Base-by-base conservation (phyloP, 2,329 filamentous ascomycete genomes). In the Ceratocystiopsis brevicomis region DNA sequence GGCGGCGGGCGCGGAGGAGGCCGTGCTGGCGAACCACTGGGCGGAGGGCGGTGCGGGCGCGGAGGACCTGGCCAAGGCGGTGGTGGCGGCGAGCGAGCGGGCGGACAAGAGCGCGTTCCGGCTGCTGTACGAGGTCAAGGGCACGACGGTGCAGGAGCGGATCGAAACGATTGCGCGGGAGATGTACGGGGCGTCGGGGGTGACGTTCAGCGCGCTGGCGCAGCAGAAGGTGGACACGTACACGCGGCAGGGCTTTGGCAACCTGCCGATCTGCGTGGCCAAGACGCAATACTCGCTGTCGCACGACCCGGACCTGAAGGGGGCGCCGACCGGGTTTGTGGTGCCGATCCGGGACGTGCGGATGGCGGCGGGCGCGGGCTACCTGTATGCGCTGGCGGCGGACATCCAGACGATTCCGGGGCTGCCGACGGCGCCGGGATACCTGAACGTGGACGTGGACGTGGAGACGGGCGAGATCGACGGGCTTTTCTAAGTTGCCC, bases 321-420 rank as follows among this genome's bases (percentile, higher is more conserved):
- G 90, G 49, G 90, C 90, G 10, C 90, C 90, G 19, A 83, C 79
- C 4, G 90, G 88, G 46, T 98, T 96, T 62, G 92, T 84, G 0
- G 77, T 98, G 6, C 90, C 90, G 2, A 94, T 98, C 53, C 71
- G 88, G 47, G 90, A 98, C 57, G 88, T 98, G 36, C 71, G 87
- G 49, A 77, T 98, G 70, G 90, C 90, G 25, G 87, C 87, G 47
- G 90, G 90, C 56, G 90, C 85, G 49, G 90, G 90, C 49, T 94
- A 94, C 60, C 64, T 94, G 71, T 84, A 94, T 54, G 90, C 90
- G 8, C 71, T 96, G 48, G 90, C 90, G 43, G 90, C 90, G 14
- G 90, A 98, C 57, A 96, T 98, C 51, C 90, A 96, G 68, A 98
- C 90, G 1, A 98, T 98, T 50, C 90, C 90, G 14, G 90, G 90